Base-by-base conservation (phyloP, 345 rosid species). In the Zanthoxylum bungeanum region DNA sequence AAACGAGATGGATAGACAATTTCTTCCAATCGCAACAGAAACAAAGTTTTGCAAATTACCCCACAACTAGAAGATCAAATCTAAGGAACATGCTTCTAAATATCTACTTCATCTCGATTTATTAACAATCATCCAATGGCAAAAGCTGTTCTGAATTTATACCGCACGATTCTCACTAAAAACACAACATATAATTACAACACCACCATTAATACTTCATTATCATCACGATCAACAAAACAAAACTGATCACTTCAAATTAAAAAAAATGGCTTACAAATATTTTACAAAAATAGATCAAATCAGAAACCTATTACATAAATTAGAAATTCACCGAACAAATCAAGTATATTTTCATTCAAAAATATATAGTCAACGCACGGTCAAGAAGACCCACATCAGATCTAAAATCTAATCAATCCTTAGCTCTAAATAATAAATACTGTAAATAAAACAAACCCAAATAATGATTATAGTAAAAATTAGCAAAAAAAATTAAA, bases 351-450 rank as follows among this genome's bases (percentile, higher is more conserved):
- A 34, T 65, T 19, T 14, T 39, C 25, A 10, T 56, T 22, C 33
- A 56, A 55, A 36, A 52, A 68, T 56, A 28, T 42, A 19, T 56
- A 39, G 39, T 56, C 64, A 68, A n/a, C n/a, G n/a, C n/a, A n/a
- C n/a, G n/a, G n/a, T n/a, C 53, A 28, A 11, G n/a, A 21, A 4
- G 30, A 50, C 21, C 11, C 70, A 66, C 28, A 37, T 50, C 31
- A 66, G 60, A 66, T 33, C 70, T 50, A 66, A 65, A n/a, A n/a
- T n/a, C n/a, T n/a, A n/a, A n/a, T 10, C 17, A 63, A 40, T 42
- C 12, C 33, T 40, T 44, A 42, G 44, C 49, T n/a, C 28, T 6
- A 51, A 7, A 5, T n/a, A 5, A 50, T 2, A n/a, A 21, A 46
- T 27, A 47, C n/a, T n/a, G n/a, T n/a, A n/a, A n/a, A n/a, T n/a